Conservation (phyloP, 352 stramenopile species). For the Pythium brassicae region DNA sequence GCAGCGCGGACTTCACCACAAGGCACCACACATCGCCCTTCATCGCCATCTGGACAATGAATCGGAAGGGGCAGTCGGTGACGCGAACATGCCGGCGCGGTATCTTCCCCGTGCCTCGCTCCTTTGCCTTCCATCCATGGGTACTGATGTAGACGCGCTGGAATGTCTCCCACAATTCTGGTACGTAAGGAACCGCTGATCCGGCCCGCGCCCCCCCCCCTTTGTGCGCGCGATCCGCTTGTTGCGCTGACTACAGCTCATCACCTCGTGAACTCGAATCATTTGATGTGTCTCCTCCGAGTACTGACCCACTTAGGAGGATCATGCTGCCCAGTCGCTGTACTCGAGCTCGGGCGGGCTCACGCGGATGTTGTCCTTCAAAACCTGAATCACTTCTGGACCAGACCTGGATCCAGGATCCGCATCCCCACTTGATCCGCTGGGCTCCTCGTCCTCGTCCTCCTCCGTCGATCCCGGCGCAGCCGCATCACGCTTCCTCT, state of each 20-base stretch:
- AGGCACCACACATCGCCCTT: not conserved
- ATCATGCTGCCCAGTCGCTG: not conserved
- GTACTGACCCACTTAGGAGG: not conserved
- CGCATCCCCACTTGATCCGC: too few species aligned
- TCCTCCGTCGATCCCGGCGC: too few species aligned
- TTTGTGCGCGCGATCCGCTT: not conserved
- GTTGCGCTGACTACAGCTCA: not conserved
- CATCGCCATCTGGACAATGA: not conserved
- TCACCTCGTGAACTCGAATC: not conserved
- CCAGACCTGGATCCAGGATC: too few species aligned
- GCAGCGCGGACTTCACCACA: not conserved
- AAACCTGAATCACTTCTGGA: too few species aligned
- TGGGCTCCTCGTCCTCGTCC: too few species aligned
- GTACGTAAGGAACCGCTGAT: not conserved
- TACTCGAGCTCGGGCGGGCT: not conserved
- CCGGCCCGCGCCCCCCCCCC: not conserved
- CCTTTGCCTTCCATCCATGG: not conserved
- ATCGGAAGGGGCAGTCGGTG: not conserved
- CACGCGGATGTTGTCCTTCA: not conserved
- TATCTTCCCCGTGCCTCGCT: not conserved
- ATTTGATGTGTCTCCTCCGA: not conserved
- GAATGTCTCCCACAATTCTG: not conserved
- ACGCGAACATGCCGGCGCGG: not conserved
- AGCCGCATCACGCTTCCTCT: too few species aligned
- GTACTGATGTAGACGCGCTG: not conserved